Base-by-base conservation (phyloP, 768 basidiomycete genomes). In the Calocybe cyanea region DNA sequence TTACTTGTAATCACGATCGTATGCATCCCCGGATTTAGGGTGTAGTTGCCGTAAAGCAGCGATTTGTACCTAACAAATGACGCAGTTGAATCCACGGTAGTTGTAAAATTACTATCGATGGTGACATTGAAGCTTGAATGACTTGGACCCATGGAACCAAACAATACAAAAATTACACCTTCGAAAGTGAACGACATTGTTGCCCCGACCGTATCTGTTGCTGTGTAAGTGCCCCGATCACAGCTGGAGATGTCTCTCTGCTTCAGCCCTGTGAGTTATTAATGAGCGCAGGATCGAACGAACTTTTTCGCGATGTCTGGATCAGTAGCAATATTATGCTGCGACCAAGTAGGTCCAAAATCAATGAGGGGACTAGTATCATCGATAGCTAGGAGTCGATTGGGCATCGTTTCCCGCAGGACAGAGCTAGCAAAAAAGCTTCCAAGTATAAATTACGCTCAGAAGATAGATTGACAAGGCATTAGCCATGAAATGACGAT, bases 261-360 rank as follows among this genome's bases (percentile, higher is more conserved):
- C n/a, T n/a, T n/a, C n/a, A 2, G 25, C 11, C 25, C 11, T 20
- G 14, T 24, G 5, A n/a, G n/a, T n/a, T n/a, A n/a, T 23, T 34
- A 13, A 41, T 28, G 25, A 28, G 5, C 11, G 11, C 25, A 28
- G 25, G 15, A 14, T 19, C 11, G 28, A 8, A 15, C 41, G 14
- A 19, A 48, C 41, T 43, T 14, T 21, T 23, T 39, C 11, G 41
- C 37, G 25, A 25, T n/a, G n/a, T n/a, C 19, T 2, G 37, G 4
- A 24, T 44, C 33, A 5, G 37, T 41, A n/a, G 13, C 39, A 31
- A 1, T 35, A 19, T 49, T 49, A 24, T 40, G 24, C 31, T 39
- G 37, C 20, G 15, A 13, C 48, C 48, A 49, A 25, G 41, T 41
- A 33, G 47, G 47, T 21, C 43, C 25, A 19, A 38, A 43, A 11